Conservation (phyloP, 768 basidiomycete species). For the Mycena galericulata region DNA sequence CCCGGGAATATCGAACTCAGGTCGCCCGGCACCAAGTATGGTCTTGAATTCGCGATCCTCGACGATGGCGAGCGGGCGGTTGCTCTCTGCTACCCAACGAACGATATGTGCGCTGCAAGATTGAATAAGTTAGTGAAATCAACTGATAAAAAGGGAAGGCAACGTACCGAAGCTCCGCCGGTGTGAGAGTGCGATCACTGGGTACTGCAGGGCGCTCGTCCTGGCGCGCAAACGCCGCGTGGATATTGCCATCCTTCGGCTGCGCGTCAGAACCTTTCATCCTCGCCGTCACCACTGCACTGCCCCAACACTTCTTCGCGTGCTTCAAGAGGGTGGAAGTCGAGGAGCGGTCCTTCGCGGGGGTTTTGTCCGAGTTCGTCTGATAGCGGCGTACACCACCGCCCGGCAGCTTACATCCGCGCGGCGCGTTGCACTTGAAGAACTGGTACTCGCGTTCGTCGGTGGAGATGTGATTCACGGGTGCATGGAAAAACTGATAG, state of each 20-base stretch:
- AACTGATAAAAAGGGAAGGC: neutral
- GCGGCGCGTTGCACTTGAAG: neutral
- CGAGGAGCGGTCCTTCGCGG: slow-evolving; percentile 23
- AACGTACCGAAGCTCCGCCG: neutral
- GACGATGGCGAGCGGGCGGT: slow-evolving; percentile 49
- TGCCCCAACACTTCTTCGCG: slow-evolving; percentile 49
- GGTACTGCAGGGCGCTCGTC: neutral
- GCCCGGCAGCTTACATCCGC: neutral
- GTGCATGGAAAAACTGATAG: neutral
- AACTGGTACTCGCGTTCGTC: neutral
- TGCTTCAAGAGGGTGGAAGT: slow-evolving; percentile 47
- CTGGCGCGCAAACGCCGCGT: neutral
- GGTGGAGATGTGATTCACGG: neutral
- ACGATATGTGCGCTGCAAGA: slow-evolving; percentile 45
- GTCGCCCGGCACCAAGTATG: slow-evolving; percentile 48
- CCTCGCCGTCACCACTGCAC: slow-evolving; percentile 32
- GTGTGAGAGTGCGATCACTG: neutral
- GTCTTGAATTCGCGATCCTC: slow-evolving; percentile 46
- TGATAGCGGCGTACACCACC: neutral
- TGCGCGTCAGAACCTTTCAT: slow-evolving; percentile 1
- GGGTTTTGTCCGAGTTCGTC: neutral
- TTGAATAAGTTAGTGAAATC: neutral
- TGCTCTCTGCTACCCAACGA: slow-evolving; percentile 49
- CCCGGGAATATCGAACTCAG: slow-evolving; percentile 45
- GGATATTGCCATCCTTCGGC: slow-evolving; percentile 4